phyloP scores from a whole-genome alignment of 2,329 filamentous ascomycete species.

The Fusarium sp. region DNA sequence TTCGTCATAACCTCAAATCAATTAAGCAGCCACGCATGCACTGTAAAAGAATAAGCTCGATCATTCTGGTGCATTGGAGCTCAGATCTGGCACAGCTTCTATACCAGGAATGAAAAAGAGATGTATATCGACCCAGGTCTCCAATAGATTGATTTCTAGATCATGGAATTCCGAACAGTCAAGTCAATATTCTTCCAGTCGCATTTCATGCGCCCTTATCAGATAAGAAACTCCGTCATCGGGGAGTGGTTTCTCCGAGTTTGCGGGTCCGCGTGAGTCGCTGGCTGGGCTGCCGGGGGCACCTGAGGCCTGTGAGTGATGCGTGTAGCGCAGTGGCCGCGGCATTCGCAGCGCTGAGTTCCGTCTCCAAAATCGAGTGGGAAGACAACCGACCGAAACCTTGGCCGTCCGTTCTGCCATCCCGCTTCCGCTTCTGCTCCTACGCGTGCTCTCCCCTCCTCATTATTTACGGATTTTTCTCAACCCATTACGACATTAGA shows the following conservation, averaged over 20 bases:
- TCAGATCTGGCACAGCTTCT: not conserved
- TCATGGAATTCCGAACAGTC: not conserved
- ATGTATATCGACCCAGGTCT: too few species aligned
- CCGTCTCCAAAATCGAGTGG: constrained; percentile 50
- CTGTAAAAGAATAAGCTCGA: not conserved
- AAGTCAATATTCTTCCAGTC: not conserved
- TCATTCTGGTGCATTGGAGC: not conserved
- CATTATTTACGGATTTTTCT: constrained; percentile 35
- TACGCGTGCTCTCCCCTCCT: constrained; percentile 47
- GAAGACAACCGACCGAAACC: constrained; percentile 23
- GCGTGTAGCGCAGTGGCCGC: constrained; percentile 28
- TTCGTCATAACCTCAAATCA: constrained; percentile 45
- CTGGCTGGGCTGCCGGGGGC: constrained; percentile 34
- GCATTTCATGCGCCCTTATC: constrained; percentile 37
- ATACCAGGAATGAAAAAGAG: too few species aligned
- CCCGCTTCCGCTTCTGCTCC: constrained; percentile 42
- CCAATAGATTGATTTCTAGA: not conserved
- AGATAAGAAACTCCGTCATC: constrained; percentile 47
- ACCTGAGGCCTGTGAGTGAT: constrained; percentile 27
- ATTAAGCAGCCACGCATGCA: not conserved
- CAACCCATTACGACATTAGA: constrained; percentile 33
- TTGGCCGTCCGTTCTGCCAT: constrained; percentile 35
- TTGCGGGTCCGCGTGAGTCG: constrained; percentile 33
- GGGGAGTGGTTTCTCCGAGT: constrained; percentile 46
- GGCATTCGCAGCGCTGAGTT: constrained; percentile 43